Evolutionary conservation across 73 alveolate species (phyloP).

Genomic region (Tetrahymena malaccensis): DNA sequence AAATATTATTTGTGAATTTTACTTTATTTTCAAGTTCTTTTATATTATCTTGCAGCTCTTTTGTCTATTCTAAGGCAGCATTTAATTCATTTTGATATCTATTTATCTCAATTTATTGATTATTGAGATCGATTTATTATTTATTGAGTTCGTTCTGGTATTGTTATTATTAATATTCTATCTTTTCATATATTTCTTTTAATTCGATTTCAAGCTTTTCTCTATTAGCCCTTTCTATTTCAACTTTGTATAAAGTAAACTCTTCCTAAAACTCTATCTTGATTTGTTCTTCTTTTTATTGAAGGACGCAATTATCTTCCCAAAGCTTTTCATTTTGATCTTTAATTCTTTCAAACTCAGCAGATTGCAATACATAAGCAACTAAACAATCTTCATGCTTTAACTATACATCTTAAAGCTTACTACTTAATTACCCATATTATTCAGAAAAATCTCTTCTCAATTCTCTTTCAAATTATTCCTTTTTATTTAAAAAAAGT

Average conservation of each 20-base stretch:
- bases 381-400: background rate
- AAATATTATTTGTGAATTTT: too few species aligned
- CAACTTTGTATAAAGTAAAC: background rate
- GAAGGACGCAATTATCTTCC: background rate
- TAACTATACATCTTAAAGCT: background rate
- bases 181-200: background rate
- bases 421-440: background rate
- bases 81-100: background rate
- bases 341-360: background rate
- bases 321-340: background rate
- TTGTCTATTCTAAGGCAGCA: background rate
- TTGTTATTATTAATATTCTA: background rate
- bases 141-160: background rate
- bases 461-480: background rate
- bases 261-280: background rate
- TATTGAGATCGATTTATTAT: background rate
- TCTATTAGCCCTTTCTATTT: background rate
- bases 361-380: background rate
- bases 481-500: background rate
- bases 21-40: background rate
- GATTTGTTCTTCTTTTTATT: background rate
- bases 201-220: background rate
- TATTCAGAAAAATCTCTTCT: background rate
- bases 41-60: background rate
- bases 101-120: background rate